phyloP scores from a whole-genome alignment of 2,329 filamentous ascomycete genomes.

The Penicillium italicum region DNA sequence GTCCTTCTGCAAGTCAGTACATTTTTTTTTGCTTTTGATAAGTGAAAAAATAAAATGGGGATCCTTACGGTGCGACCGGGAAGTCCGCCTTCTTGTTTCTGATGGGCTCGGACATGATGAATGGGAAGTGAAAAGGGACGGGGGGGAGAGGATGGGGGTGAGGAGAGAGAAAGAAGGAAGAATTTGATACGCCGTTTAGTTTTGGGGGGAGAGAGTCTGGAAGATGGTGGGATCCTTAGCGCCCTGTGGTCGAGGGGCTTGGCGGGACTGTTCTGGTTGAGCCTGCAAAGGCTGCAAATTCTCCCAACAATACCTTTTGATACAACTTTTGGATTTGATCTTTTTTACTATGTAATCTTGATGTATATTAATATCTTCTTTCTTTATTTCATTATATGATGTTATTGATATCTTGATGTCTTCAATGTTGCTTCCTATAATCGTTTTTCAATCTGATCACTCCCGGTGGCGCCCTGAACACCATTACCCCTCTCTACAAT shows the following conservation, averaged over 20 bases:
- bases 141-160: slow-evolving; percentile 5
- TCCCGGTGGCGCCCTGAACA: slow-evolving; percentile 2
- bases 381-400: neutral
- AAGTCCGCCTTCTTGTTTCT: slow-evolving; percentile 63
- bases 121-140: slow-evolving; percentile 36
- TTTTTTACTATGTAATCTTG: neutral
- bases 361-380: neutral
- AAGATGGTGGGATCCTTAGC: slow-evolving; percentile 42
- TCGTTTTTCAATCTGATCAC: neutral
- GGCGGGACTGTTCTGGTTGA: slow-evolving; percentile 33
- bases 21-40: slow-evolving; percentile 19
- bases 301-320: slow-evolving; percentile 29
- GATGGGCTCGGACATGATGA: slow-evolving; percentile 63
- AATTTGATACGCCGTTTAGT: slow-evolving; percentile 39
- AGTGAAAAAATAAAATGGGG: slow-evolving; percentile 6
- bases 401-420: neutral
- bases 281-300: slow-evolving; percentile 17
- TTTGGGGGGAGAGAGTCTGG: slow-evolving; percentile 31
- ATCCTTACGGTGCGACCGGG: slow-evolving; percentile 61
- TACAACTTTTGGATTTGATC: neutral
- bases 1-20: slow-evolving; percentile 58
- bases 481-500: slow-evolving; percentile 7
- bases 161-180: slow-evolving; percentile 31
- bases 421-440: neutral
- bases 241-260: slow-evolving; percentile 41